Conservation (phyloP, 192 early-diverging fungal species). For the Coemansia sp. region DNA sequence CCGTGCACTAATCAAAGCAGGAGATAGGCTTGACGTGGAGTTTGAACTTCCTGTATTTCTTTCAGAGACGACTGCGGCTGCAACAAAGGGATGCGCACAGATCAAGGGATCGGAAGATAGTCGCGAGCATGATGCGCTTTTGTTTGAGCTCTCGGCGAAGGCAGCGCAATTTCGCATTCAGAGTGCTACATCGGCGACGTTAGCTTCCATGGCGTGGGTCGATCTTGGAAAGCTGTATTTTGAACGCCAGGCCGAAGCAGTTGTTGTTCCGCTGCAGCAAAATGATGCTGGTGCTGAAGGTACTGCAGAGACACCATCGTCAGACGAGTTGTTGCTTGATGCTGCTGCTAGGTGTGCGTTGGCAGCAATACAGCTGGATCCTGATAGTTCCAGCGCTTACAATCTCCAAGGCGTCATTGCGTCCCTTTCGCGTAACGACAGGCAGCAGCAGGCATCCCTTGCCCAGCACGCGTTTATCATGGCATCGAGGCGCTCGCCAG, state of each 20-base stretch:
- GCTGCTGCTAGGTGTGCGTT: slow-evolving; percentile 37
- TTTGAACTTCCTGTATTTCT: slow-evolving; percentile 18
- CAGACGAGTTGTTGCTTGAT: slow-evolving; percentile 14
- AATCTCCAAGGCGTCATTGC: slow-evolving; percentile 72
- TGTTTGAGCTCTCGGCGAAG: slow-evolving; percentile 25
- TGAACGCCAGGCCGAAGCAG: background rate
- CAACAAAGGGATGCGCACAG: background rate
- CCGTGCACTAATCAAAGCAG: background rate
- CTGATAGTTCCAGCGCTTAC: slow-evolving; percentile 60
- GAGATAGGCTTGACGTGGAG: background rate
- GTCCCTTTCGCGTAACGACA: slow-evolving; percentile 8
- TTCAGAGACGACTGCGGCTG: slow-evolving; percentile 10
- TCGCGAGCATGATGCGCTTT: slow-evolving; percentile 4
- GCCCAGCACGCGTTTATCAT: slow-evolving; percentile 86
- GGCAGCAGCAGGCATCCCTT: slow-evolving; percentile 51
- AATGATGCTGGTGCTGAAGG: background rate
- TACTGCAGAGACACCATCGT: background rate
- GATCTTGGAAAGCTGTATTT: slow-evolving; percentile 38
- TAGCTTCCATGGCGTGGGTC: slow-evolving; percentile 38
- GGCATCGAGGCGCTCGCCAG: slow-evolving; percentile 66
- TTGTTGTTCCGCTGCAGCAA: background rate
- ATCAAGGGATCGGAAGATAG: background rate
- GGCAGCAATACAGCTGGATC: slow-evolving; percentile 65
- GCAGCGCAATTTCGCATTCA: slow-evolving; percentile 27
- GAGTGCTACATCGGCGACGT: slow-evolving; percentile 13